Conservation (phyloP, 2,329 filamentous ascomycete species). For the Neonectria sp. region DNA sequence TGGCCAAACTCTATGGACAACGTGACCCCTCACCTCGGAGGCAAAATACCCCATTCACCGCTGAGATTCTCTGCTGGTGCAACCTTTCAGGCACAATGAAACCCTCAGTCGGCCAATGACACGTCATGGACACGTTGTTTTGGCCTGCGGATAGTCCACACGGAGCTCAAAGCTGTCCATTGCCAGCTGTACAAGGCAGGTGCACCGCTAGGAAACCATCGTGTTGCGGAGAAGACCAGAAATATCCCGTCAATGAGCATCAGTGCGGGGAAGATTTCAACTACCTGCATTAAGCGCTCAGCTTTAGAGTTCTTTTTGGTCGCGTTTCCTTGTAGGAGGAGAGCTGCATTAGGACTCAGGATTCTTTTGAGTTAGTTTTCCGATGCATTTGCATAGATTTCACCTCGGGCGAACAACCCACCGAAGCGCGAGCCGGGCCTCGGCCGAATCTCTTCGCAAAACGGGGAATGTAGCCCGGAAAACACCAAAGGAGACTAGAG, state of each 20-base stretch:
- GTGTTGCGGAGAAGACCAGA: not conserved
- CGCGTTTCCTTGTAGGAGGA: not conserved
- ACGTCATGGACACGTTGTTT: not conserved
- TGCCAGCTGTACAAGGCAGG: constrained; percentile 1
- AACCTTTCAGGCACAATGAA: not conserved
- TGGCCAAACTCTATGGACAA: not conserved
- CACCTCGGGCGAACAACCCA: not conserved
- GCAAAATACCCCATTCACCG: not conserved
- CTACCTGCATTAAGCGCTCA: not conserved
- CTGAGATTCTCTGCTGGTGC: not conserved
- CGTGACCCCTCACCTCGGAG: not conserved
- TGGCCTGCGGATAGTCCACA: not conserved
- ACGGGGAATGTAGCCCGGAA: not conserved
- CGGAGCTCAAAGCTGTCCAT: not conserved
- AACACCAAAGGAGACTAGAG: not conserved
- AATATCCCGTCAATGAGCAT: constrained; percentile 5
- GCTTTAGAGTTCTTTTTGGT: not conserved
- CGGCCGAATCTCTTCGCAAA: not conserved
- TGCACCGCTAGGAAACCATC: not conserved
- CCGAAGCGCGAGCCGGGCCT: constrained; percentile 5
- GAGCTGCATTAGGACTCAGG: not conserved
- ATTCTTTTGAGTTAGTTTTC: not conserved
- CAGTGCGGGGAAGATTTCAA: not conserved
- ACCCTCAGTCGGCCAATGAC: not conserved
- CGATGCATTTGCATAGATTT: not conserved